Percentiles rank a stretch among this genome's conserved stretches.
These are phyloP conservation scores for Pinus albicaulis DNA, from an alignment of 75 land plant species.

Conservation along the genomic window DNA sequence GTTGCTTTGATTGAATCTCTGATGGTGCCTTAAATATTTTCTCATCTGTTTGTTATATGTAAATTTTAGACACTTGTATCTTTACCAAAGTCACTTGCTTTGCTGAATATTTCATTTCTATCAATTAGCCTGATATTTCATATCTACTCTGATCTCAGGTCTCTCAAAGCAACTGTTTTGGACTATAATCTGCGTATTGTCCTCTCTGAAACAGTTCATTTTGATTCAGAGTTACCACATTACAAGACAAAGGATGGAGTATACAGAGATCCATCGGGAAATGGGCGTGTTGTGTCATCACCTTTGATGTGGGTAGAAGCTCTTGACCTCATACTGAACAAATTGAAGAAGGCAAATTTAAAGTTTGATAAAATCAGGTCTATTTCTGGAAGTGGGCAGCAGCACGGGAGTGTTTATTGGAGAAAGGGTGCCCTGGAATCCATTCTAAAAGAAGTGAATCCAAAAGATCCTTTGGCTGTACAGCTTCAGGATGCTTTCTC, in stretches of 20 bases:
- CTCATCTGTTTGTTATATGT: too few relatives aligned
- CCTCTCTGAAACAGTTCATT: constrained; percentile 60
- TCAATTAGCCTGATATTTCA: too few relatives aligned
- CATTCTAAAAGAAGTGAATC: constrained; percentile 45
- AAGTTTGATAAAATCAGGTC: constrained; percentile 73
- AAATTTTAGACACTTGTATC: too few relatives aligned
- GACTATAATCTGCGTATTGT: constrained; percentile 61
- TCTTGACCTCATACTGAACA: constrained; percentile 71
- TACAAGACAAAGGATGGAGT: constrained; percentile 93
- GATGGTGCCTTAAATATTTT: too few relatives aligned
- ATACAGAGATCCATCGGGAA: constrained; percentile 57
- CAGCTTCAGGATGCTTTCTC: constrained; percentile 87
- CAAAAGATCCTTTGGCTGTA: constrained; percentile 33
- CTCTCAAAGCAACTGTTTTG: constrained; percentile 87
- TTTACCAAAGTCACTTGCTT: too few relatives aligned
- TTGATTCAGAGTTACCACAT: constrained; percentile 88
- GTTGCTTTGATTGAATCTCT: too few relatives aligned
- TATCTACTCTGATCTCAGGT: constrained; percentile 28
- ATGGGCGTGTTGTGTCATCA: constrained; percentile 84
- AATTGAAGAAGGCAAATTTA: constrained; percentile 47
- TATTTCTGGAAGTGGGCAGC: constrained; percentile 98
- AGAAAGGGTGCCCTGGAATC: constrained; percentile 43
- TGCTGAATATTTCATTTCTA: too few relatives aligned
- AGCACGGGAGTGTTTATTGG: constrained; percentile 99
- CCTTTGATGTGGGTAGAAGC: constrained; percentile 99